Base-by-base conservation (phyloP, 768 basidiomycete species). In the Xerocomus brunneocitrinus region DNA sequence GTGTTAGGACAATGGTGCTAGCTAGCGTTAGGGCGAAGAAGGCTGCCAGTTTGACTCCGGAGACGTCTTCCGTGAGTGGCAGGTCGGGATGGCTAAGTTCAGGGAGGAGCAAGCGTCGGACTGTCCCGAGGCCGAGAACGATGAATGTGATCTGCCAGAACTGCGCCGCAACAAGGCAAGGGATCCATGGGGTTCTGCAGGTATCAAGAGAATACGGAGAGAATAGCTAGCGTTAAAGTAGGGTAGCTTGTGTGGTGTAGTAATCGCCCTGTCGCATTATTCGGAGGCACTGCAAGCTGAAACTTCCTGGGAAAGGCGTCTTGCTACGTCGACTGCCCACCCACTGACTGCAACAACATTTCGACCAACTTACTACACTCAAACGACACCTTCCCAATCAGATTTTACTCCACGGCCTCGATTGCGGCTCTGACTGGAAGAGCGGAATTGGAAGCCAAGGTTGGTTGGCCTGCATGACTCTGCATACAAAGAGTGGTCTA, bases 111-210 rank as follows among this genome's bases (percentile, higher is more conserved):
- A 85, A 70, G 6, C 78, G 57, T 28, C 75, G 68, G 22, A 16
- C 24, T 8, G 67, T 59, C 24, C 73, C 62, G 22, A 75, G 62
- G 40, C 73, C 63, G 24, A 78, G 57, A 42, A 74, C 62, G 27
- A 70, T 61, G 56, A 74, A 78, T 4, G 63, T 57, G n/a, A 28
- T 65, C 51, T 78, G 76, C 27, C 73, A 47, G 8, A 76, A 51
- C 43, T 78, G 65, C 0, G 76, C 69, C 3, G 67, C 59, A 27
- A 79, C 63, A 39, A 83, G 67, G 16, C 79, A 89, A 1, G 89
- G 67, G 30, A 83, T 74, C 87, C 86, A 91, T 4, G 89, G 89
- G 8, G 80, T 66, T 91, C 89, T 3, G 87, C 88, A 8, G 6
- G 87, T 0, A 89, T 90, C 48, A 91, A 74, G 27, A 91, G 74